These are phyloP conservation scores for Heliocybe sulcata DNA, from an alignment of 1,284 basidiomycete genomes.

Conservation along the genomic window DNA sequence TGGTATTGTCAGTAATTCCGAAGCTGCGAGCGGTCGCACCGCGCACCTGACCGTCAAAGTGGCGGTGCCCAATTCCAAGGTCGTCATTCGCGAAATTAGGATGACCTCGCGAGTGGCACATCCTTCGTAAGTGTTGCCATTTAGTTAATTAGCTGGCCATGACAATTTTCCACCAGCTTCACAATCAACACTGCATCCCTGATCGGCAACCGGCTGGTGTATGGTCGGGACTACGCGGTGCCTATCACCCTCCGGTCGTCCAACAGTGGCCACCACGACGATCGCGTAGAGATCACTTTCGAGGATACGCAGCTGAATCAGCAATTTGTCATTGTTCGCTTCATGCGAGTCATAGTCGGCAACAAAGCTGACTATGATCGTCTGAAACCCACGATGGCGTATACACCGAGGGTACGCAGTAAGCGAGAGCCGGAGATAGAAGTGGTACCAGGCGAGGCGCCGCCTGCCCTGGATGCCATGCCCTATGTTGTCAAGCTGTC, in stretches of 20 bases:
- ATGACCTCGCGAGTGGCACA: slow-evolving; percentile 19
- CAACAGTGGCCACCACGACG: slow-evolving; percentile 39
- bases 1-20: slow-evolving; percentile 22
- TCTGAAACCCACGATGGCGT: slow-evolving; percentile 43
- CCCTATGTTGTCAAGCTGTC: slow-evolving; percentile 20
- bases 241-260: slow-evolving; percentile 26
- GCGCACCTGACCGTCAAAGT: slow-evolving; percentile 18
- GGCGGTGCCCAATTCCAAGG: slow-evolving; percentile 21
- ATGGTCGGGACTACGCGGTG: slow-evolving; percentile 21
- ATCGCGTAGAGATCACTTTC: slow-evolving; percentile 28
- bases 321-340: slow-evolving; percentile 27
- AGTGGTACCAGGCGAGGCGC: slow-evolving; percentile 41
- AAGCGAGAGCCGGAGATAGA: slow-evolving; percentile 29
- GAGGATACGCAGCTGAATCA: slow-evolving; percentile 19
- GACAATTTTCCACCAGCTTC: slow-evolving; percentile 14
- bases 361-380: slow-evolving; percentile 38
- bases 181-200: slow-evolving; percentile 5
- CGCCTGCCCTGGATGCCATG: slow-evolving; percentile 21
- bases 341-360: slow-evolving; percentile 25
- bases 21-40: slow-evolving; percentile 18
- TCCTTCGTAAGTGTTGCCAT: not conserved
- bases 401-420: slow-evolving; percentile 36
- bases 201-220: slow-evolving; percentile 13
- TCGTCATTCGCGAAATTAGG: slow-evolving; percentile 23
- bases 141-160: not conserved